These are phyloP conservation scores for Solanum paucissectum DNA, from an alignment of 257 asterid species.

Conservation along the genomic window DNA sequence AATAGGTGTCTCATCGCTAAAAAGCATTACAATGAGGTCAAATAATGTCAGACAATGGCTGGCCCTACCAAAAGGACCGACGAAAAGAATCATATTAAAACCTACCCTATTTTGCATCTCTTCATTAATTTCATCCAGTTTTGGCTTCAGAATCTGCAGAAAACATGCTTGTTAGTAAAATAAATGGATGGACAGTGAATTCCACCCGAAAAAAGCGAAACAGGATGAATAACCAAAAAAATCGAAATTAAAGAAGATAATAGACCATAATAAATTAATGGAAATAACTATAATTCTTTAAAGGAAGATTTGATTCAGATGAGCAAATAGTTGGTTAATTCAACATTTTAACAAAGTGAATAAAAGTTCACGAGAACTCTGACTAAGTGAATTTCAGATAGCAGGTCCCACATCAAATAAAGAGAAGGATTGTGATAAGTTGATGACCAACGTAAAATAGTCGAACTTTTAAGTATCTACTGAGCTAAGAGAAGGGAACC, in stretches of 20 bases:
- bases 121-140: constrained; percentile 57
- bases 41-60: neutral
- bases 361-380: neutral
- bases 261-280: neutral
- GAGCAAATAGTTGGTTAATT: neutral
- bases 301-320: neutral
- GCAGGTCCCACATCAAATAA: neutral
- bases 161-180: neutral
- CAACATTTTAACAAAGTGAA: neutral
- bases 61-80: neutral
- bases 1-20: neutral
- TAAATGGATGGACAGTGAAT: neutral
- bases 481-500: neutral
- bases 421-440: neutral
- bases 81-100: neutral
- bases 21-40: neutral
- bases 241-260: neutral
- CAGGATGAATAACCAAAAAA: neutral
- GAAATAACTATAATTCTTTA: neutral
- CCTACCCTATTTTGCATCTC: constrained; percentile 72
- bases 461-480: neutral
- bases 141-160: constrained; percentile 68
- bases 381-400: neutral
- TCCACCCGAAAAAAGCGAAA: neutral
- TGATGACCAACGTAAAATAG: neutral